Conservation (phyloP, 2,329 filamentous ascomycete species). For the Claviceps paspali region DNA sequence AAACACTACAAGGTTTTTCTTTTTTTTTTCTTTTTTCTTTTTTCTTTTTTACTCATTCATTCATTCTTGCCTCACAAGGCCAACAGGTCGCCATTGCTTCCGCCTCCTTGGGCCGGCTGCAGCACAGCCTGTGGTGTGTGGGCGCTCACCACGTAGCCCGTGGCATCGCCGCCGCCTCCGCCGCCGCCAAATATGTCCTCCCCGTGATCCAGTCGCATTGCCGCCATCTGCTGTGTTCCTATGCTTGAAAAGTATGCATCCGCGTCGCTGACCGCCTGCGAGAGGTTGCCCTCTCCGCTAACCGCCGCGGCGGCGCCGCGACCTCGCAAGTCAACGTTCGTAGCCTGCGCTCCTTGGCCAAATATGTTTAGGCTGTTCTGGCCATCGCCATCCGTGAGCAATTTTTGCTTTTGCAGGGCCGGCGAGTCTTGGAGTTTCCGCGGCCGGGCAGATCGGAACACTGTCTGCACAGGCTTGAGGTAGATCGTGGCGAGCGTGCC, state of each 20-base stretch:
- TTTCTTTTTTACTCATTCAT: too few species aligned
- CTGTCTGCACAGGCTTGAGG: slow-evolving; percentile 91
- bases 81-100: slow-evolving; percentile 57
- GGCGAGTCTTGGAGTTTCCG: slow-evolving; percentile 68
- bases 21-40: too few species aligned
- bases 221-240: slow-evolving; percentile 58
- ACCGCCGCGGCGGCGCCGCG: slow-evolving; percentile 13
- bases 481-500: slow-evolving; percentile 95
- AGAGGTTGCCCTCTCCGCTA: slow-evolving; percentile 34
- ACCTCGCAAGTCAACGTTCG: slow-evolving; percentile 31
- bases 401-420: slow-evolving; percentile 60
- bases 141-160: slow-evolving; percentile 63
- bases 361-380: slow-evolving; percentile 47
- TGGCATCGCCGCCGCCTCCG: slow-evolving; percentile 33
- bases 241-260: slow-evolving; percentile 79
- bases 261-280: slow-evolving; percentile 65
- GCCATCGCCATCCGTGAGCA: slow-evolving; percentile 36
- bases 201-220: slow-evolving; percentile 50
- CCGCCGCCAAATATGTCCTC: slow-evolving; percentile 48
- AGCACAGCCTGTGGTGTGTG: slow-evolving; percentile 64
- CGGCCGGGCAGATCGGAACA: slow-evolving; percentile 79
- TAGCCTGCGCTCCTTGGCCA: slow-evolving; percentile 35
- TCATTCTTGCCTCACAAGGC: slow-evolving; percentile 44
- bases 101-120: slow-evolving; percentile 48
- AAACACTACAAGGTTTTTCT: too few species aligned